Percentiles rank a stretch among this genome's conserved stretches.
These are phyloP conservation scores for Calvatia gigantea DNA, from an alignment of 768 basidiomycete genomes.

Conservation along the genomic window DNA sequence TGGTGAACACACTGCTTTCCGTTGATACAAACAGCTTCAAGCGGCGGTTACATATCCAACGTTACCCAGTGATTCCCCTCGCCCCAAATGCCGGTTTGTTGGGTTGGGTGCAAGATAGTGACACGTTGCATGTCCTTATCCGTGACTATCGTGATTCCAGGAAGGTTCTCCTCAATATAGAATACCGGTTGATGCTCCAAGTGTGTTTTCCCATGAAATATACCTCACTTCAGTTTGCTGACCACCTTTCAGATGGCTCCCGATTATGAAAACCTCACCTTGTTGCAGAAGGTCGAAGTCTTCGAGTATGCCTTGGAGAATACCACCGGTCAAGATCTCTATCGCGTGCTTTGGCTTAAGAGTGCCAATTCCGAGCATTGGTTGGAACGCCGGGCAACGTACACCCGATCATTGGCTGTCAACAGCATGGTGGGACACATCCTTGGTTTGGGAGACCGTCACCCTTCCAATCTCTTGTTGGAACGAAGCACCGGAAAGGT, in stretches of 20 bases:
- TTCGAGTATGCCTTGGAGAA: slow-evolving; percentile 99
- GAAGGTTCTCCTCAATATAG: slow-evolving; percentile 95
- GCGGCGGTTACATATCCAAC: slow-evolving; percentile 90
- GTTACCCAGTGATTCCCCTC: slow-evolving; percentile 88
- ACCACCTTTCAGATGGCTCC: slow-evolving; percentile 84
- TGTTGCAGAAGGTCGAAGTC: slow-evolving; percentile 97
- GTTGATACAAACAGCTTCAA: slow-evolving; percentile 96
- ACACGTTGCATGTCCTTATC: slow-evolving; percentile 94
- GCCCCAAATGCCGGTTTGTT: slow-evolving; percentile 93
- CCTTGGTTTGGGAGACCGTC: slow-evolving; percentile 94
- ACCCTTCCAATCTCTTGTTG: slow-evolving; percentile 92
- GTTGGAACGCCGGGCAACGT: slow-evolving; percentile 94
- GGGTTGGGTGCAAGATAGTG: slow-evolving; percentile 95
- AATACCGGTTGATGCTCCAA: slow-evolving; percentile 98
- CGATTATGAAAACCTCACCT: slow-evolving; percentile 91
- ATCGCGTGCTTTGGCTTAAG: slow-evolving; percentile 95
- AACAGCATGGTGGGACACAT: slow-evolving; percentile 99
- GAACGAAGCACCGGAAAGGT: slow-evolving; percentile 91
- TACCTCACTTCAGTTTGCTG: background rate
- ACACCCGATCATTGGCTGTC: slow-evolving; percentile 92
- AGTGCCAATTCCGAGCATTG: slow-evolving; percentile 95
- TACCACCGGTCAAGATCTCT: slow-evolving; percentile 96
- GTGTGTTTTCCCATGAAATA: slow-evolving; percentile 34
- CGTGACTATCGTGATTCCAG: slow-evolving; percentile 94
- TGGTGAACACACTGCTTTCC: slow-evolving; percentile 91